A percentile compares a stretch with the other conserved stretches of the same genome.
Conservation (phyloP, 1,284 basidiomycete species). For the Microbotryomycetes sp. region DNA sequence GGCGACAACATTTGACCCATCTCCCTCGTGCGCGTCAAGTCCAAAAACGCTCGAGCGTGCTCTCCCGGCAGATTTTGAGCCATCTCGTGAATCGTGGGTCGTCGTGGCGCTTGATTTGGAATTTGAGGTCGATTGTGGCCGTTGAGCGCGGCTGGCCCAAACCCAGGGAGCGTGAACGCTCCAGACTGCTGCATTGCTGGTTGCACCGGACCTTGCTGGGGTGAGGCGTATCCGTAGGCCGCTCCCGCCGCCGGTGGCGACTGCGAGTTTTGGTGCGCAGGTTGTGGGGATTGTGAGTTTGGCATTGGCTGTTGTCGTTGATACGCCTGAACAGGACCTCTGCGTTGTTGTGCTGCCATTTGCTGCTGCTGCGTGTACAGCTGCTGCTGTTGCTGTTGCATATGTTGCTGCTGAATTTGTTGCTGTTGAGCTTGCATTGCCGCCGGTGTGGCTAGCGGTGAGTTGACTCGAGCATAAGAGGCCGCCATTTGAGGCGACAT, state of each 20-base stretch:
- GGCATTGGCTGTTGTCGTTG: slow-evolving; percentile 7
- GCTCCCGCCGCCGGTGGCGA: not conserved
- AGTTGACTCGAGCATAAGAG: not conserved
- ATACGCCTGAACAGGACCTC: not conserved
- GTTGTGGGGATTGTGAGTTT: not conserved
- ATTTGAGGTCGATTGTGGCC: not conserved
- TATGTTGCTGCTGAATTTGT: not conserved
- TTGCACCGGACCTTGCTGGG: not conserved
- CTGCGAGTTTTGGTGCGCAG: slow-evolving; percentile 7
- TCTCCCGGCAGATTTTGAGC: not conserved
- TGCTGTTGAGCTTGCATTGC: not conserved
- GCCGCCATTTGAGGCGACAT: not conserved
- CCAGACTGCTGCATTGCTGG: not conserved
- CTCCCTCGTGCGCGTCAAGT: not conserved
- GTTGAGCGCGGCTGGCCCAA: not conserved
- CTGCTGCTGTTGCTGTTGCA: not conserved
- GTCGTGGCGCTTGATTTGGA: not conserved
- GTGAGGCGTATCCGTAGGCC: not conserved
- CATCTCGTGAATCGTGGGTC: not conserved
- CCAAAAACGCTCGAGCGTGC: not conserved
- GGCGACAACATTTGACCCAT: not conserved
- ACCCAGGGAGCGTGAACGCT: not conserved
- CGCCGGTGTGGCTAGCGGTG: not conserved
- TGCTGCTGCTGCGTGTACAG: not conserved
- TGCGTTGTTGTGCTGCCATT: slow-evolving; percentile 1